Evolutionary conservation across 148 eudicot genomes (phyloP), one percentile per base, ranked within the genome.

Genomic region (Dysphania ambrosioides): DNA sequence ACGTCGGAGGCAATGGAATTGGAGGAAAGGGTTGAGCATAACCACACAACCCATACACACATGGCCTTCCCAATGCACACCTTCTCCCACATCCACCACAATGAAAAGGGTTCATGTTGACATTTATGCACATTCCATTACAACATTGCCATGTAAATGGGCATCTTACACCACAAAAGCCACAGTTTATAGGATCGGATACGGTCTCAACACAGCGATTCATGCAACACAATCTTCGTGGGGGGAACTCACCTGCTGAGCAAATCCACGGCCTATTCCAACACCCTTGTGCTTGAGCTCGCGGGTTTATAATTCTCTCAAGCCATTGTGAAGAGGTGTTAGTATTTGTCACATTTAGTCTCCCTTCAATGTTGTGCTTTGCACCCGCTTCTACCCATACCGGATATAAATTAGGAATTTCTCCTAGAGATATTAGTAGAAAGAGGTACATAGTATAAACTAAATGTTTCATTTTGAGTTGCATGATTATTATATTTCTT

Each of bases 61-160:
- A 93, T 6, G 84, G 72, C 34, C 85, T 83, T 0, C 73, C 85
- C 12, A 72, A 75, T 10, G 65, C 77, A 81, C 98, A 93, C 40
- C 77, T 70, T 19, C 82, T 83, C 19, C 59, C 36, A 72, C 98
- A 93, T 11, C 77, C 68, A 0, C 98, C 98, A 73, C 98, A 93
- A 51, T 93, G 74, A 18, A 82, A 86, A 19, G 89, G 97, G 66
- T 84, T 83, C 1, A 71, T 19, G 8, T 81, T 86, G 2, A 79
- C 77, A 79, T 94, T 66, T 6, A 80, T 58, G 61, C 98, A 94
- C 6, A 77, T 5, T 0, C 93, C 89, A 12, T 80, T 72, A 41
- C 98, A 94, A 51, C 98, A 94, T 72, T 82, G 80, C 93, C 93
- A 82, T 62, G 86, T 81, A 68, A 88, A 94, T 0, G 88, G 97